Percentiles rank a stretch among this genome's conserved stretches.
Evolutionary conservation across 352 stramenopile species (phyloP).

Genomic region (Globisporangium radiosum): DNA sequence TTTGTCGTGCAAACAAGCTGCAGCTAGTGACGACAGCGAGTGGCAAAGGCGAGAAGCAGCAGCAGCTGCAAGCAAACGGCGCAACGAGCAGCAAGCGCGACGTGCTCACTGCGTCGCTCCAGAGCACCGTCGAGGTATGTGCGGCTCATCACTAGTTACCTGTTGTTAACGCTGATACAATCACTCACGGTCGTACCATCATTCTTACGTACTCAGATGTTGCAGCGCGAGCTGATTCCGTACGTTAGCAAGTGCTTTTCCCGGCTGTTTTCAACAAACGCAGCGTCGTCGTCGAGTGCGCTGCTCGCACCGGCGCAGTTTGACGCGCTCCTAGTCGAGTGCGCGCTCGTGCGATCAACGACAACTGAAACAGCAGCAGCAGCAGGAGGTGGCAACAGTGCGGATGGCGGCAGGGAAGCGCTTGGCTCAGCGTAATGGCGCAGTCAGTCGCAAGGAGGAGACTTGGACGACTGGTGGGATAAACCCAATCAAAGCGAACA

Average conservation of each 20-base stretch:
- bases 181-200: neutral
- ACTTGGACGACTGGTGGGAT: no score
- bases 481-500: no score
- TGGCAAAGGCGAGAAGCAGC: constrained; percentile 6
- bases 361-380: no score
- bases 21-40: neutral
- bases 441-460: no score
- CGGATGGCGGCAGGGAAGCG: no score
- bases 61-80: neutral
- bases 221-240: constrained; percentile 48
- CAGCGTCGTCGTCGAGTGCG: constrained; percentile 14
- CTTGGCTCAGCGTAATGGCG: no score
- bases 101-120: constrained; percentile 30
- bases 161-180: neutral
- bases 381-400: no score
- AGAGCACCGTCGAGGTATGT: constrained; percentile 51
- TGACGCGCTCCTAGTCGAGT: constrained; percentile 37
- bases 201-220: constrained; percentile 21
- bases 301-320: constrained; percentile 21
- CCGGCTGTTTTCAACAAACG: constrained; percentile 37
- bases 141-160: no score
- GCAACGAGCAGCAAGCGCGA: constrained; percentile 10
- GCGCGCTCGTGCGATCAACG: constrained; percentile 17
- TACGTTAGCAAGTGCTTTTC: constrained; percentile 74
- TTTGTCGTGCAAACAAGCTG: constrained; percentile 49